These are phyloP conservation scores for Mortierella antarctica DNA, from an alignment of 192 early-diverging fungal genomes.

Conservation along the genomic window DNA sequence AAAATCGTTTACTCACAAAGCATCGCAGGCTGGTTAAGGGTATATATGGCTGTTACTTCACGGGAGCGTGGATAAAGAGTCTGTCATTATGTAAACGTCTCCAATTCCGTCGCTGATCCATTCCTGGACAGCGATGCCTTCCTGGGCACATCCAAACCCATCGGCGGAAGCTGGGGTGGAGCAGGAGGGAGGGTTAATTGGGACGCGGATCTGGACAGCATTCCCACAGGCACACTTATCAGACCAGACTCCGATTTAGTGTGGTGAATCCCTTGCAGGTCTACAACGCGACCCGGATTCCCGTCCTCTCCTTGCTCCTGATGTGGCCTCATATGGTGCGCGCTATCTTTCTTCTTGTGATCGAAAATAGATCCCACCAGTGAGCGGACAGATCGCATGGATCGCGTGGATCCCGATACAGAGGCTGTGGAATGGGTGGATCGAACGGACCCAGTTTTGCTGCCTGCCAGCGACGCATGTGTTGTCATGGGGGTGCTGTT, in stretches of 20 bases:
- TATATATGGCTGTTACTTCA: too few species aligned
- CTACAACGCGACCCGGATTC: neutral
- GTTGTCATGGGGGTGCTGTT: neutral
- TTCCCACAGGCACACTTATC: neutral
- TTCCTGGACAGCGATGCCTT: too few species aligned
- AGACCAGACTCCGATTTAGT: conserved; percentile 10
- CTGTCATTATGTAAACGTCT: too few species aligned
- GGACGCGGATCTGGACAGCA: too few species aligned
- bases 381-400: conserved; percentile 1
- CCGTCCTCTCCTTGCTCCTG: neutral
- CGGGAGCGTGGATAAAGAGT: too few species aligned
- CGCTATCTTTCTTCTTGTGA: neutral
- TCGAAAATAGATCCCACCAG: conserved; percentile 21
- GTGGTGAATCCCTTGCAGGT: neutral
- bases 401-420: neutral
- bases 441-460: conserved; percentile 4
- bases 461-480: neutral
- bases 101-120: too few species aligned
- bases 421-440: conserved; percentile 1
- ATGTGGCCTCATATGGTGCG: neutral
- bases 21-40: neutral
- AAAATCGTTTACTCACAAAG: neutral
- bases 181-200: too few species aligned
- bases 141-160: too few species aligned
- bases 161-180: too few species aligned